These are phyloP conservation scores for Podaxis mareebaensis DNA, from an alignment of 768 basidiomycete species.

Conservation along the genomic window DNA sequence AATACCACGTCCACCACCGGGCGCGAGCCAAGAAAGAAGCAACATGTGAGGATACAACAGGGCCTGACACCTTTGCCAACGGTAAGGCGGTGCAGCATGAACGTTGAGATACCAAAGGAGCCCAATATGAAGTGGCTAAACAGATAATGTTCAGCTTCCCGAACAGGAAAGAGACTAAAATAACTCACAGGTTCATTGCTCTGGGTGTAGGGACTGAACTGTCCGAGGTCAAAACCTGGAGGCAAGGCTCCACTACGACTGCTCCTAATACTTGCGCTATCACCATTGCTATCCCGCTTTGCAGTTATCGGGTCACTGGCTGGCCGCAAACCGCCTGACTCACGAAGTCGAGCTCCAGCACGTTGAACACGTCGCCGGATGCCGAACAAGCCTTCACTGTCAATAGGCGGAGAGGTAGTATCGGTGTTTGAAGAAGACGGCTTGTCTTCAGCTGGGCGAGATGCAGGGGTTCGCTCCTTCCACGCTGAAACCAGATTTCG, in stretches of 20 bases:
- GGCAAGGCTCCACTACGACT: slow-evolving; percentile 35
- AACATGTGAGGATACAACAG: slow-evolving; percentile 83
- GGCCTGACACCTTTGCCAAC: slow-evolving; percentile 82
- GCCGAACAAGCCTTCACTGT: slow-evolving; percentile 52
- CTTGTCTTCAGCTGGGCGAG: slow-evolving; percentile 31
- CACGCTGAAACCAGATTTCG: slow-evolving; percentile 78
- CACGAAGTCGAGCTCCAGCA: slow-evolving; percentile 35
- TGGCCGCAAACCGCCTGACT: slow-evolving; percentile 26
- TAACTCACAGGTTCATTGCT: slow-evolving; percentile 48
- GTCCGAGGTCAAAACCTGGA: slow-evolving; percentile 44
- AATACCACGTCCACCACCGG: slow-evolving; percentile 80
- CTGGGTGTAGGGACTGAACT: slow-evolving; percentile 49
- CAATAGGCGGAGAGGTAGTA: slow-evolving; percentile 29
- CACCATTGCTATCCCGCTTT: slow-evolving; percentile 22
- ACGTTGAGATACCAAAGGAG: slow-evolving; percentile 92
- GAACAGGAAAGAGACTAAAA: slow-evolving; percentile 13
- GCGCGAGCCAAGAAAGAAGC: slow-evolving; percentile 83
- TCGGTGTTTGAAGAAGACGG: slow-evolving; percentile 38
- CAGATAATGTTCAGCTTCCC: slow-evolving; percentile 23
- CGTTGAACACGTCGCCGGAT: slow-evolving; percentile 45
- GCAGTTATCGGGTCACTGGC: slow-evolving; percentile 27
- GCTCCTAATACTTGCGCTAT: slow-evolving; percentile 32
- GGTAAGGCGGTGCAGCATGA: slow-evolving; percentile 75
- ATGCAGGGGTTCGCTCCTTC: slow-evolving; percentile 72
- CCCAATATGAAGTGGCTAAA: slow-evolving; percentile 85